Conservation (phyloP, 495 filamentous ascomycete species). For the Monascus purpureus region DNA sequence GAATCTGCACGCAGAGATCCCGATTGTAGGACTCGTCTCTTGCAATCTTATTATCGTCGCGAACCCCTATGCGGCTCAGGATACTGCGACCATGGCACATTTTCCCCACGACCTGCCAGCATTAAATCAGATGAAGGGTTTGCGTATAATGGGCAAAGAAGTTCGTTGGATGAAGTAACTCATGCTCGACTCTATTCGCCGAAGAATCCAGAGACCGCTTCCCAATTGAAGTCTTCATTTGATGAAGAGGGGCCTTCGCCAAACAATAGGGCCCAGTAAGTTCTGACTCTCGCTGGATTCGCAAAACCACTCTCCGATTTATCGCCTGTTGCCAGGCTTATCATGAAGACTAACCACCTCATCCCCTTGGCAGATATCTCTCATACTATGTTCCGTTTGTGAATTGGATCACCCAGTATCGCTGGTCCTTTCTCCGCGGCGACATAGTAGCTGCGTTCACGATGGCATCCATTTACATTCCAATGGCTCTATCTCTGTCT, state of each 20-base stretch:
- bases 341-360: too few relatives aligned
- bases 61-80: slow-evolving; percentile 25
- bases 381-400: slow-evolving; percentile 87
- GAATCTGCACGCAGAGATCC: slow-evolving; percentile 6
- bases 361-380: slow-evolving; percentile 51
- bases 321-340: slow-evolving; percentile 1
- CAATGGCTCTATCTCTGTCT: slow-evolving; percentile 91
- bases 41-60: slow-evolving; percentile 24
- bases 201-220: slow-evolving; percentile 20
- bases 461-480: slow-evolving; percentile 93
- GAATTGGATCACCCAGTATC: slow-evolving; percentile 79
- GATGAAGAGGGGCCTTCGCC: too few relatives aligned
- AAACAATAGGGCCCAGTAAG: too few relatives aligned
- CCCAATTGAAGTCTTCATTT: slow-evolving; percentile 18
- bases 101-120: slow-evolving; percentile 48
- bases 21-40: slow-evolving; percentile 20
- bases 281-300: too few relatives aligned
- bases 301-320: neutral
- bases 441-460: slow-evolving; percentile 80
- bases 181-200: slow-evolving; percentile 8
- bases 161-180: slow-evolving; percentile 3
- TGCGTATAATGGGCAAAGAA: slow-evolving; percentile 8
- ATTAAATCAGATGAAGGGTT: slow-evolving; percentile 12
- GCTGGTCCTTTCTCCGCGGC: slow-evolving; percentile 63
- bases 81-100: slow-evolving; percentile 63